phyloP scores from a whole-genome alignment of 2,329 filamentous ascomycete genomes.

The Albifimbria verrucaria region DNA sequence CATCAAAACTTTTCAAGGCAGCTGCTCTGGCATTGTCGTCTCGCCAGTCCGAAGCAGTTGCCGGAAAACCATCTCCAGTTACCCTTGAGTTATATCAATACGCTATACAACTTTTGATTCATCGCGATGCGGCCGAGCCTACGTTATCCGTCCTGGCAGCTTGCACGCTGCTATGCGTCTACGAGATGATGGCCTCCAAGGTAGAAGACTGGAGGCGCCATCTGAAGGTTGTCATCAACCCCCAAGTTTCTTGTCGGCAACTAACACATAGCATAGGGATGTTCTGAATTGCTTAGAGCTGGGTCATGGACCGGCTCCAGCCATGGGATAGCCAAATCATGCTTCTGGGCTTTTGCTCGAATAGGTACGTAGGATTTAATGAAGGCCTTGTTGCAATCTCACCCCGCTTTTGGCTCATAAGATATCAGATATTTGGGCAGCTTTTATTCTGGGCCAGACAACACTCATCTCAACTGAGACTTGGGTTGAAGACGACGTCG shows the following conservation, averaged over 20 bases:
- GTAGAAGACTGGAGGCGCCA: slow-evolving; percentile 10
- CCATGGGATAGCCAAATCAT: slow-evolving; percentile 7
- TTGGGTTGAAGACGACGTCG: slow-evolving; percentile 10
- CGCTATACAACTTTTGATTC: slow-evolving; percentile 6
- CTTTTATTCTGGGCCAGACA: slow-evolving; percentile 7
- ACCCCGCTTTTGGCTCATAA: too few relatives aligned
- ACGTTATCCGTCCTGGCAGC: slow-evolving; percentile 5
- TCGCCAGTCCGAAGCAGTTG: slow-evolving; percentile 2
- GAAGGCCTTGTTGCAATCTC: too few relatives aligned
- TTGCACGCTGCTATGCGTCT: slow-evolving; percentile 10
- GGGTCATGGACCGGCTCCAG: slow-evolving; percentile 5
- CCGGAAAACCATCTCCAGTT: background rate
- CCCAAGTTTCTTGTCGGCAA: background rate
- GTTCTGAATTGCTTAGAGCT: slow-evolving; percentile 6
- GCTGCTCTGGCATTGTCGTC: background rate
- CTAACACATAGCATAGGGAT: slow-evolving; percentile 5
- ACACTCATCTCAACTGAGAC: slow-evolving; percentile 8
- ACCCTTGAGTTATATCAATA: slow-evolving; percentile 11
- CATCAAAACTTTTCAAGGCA: background rate
- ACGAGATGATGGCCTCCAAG: slow-evolving; percentile 12
- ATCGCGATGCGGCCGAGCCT: slow-evolving; percentile 7
- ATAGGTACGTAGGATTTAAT: slow-evolving; percentile 1
- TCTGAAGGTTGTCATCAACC: background rate
- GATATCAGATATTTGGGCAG: slow-evolving; percentile 9
- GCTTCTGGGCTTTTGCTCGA: slow-evolving; percentile 11